phyloP scores from a whole-genome alignment of 306 rosid genomes.

The Lagenaria siceraria region DNA sequence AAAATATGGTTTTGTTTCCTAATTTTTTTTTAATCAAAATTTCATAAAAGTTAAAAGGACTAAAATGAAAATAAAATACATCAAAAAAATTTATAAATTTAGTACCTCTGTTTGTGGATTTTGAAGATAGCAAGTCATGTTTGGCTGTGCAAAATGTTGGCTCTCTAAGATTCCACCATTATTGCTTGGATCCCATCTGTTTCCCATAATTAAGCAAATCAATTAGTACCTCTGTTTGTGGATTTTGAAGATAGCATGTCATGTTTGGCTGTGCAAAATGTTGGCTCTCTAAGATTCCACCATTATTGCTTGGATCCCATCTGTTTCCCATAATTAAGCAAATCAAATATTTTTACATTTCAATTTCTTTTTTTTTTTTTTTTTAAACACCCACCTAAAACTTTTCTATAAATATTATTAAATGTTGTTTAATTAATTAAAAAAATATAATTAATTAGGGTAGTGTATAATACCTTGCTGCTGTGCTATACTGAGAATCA shows the following conservation, averaged over 20 bases:
- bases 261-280: slow-evolving; percentile 43
- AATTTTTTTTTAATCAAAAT: too few species aligned
- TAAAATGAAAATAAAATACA: too few species aligned
- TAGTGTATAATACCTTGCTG: slow-evolving; percentile 65
- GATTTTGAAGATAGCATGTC: slow-evolving; percentile 58
- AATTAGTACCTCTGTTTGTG: slow-evolving; percentile 25
- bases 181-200: slow-evolving; percentile 69
- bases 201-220: not conserved
- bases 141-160: slow-evolving; percentile 45
- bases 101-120: slow-evolving; percentile 36
- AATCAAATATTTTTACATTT: not conserved
- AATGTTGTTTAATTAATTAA: not conserved
- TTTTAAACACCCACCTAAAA: not conserved
- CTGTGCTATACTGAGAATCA: slow-evolving; percentile 46
- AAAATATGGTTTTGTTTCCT: too few species aligned
- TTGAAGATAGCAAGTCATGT: slow-evolving; percentile 53
- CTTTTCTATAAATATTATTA: not conserved
- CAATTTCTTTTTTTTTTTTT: not conserved
- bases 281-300: slow-evolving; percentile 29
- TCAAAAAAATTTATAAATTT: too few species aligned
- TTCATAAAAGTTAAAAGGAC: too few species aligned
- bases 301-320: slow-evolving; percentile 59
- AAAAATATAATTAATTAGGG: too few species aligned
- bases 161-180: slow-evolving; percentile 30
- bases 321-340: slow-evolving; percentile 23